phyloP scores from a whole-genome alignment of 1,284 basidiomycete species.

The Ceratobasidium sp. region DNA sequence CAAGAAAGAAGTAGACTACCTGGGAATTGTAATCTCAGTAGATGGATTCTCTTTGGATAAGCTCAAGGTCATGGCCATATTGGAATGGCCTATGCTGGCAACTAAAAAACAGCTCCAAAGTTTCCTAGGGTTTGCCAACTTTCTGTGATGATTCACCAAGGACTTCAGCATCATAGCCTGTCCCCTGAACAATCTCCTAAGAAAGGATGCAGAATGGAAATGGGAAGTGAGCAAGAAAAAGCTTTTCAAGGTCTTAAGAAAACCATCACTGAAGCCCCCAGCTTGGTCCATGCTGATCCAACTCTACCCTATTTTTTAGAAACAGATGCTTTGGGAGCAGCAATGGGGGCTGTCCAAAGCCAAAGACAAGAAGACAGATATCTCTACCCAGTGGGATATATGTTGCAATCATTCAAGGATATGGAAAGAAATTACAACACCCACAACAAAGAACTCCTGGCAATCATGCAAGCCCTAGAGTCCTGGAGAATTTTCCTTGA shows the following conservation, averaged over 20 bases:
- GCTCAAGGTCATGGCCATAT: background rate
- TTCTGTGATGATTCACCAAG: background rate
- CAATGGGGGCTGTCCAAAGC: slow-evolving; percentile 1
- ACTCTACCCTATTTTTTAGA: slow-evolving; percentile 5
- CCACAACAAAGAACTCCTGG: background rate
- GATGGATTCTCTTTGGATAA: background rate
- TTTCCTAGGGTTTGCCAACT: background rate
- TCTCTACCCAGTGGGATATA: background rate
- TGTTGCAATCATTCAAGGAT: background rate
- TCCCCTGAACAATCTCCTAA: background rate
- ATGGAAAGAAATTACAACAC: background rate
- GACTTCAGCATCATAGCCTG: background rate
- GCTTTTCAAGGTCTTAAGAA: slow-evolving; percentile 16
- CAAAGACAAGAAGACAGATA: slow-evolving; percentile 4
- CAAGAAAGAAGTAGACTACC: background rate
- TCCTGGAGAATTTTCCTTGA: background rate
- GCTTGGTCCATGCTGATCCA: background rate
- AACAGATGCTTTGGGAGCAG: slow-evolving; percentile 16
- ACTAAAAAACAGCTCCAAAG: background rate
- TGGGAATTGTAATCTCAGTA: background rate
- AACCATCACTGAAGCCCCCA: background rate
- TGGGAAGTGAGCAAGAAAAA: background rate
- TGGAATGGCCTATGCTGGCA: background rate
- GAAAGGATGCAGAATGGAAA: background rate
- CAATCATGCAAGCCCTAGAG: background rate